Evolutionary conservation across 2,329 filamentous ascomycete species (phyloP).

Genomic region (Sclerotinia nivalis): DNA sequence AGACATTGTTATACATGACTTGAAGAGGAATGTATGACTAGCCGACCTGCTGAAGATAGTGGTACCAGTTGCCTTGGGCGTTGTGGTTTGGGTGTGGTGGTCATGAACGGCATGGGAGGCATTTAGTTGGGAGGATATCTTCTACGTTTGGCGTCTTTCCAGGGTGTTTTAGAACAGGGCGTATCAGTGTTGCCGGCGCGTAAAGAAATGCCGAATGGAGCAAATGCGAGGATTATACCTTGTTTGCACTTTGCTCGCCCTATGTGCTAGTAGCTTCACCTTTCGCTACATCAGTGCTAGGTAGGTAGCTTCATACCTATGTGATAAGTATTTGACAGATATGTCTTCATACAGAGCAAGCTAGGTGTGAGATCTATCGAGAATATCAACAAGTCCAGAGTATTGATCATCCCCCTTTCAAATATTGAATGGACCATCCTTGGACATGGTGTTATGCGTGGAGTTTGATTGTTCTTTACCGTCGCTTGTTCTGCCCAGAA

Average conservation of each 20-base stretch:
- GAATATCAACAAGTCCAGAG: neutral
- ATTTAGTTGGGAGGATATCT: neutral
- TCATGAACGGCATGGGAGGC: neutral
- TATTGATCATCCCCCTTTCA: neutral
- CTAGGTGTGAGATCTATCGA: neutral
- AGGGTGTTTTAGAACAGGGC: too few relatives aligned
- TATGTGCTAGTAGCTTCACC: neutral
- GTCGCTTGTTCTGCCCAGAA: neutral
- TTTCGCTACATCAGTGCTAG: neutral
- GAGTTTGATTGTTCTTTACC: neutral
- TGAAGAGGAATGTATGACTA: constrained; percentile 21
- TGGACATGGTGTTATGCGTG: too few relatives aligned
- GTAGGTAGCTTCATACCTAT: neutral
- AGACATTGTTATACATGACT: constrained; percentile 20
- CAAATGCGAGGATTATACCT: neutral
- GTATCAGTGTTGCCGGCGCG: neutral
- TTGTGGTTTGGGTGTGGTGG: constrained; percentile 8
- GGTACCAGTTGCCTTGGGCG: neutral
- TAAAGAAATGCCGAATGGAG: neutral
- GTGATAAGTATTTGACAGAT: neutral
- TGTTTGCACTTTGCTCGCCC: too few relatives aligned
- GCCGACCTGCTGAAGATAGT: neutral
- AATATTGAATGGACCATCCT: neutral
- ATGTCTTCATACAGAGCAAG: neutral
- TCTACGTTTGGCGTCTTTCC: neutral